These are phyloP conservation scores for Brachypodium distachyon DNA, from an alignment of 202 grass and related monocot species.

Conservation along the genomic window DNA sequence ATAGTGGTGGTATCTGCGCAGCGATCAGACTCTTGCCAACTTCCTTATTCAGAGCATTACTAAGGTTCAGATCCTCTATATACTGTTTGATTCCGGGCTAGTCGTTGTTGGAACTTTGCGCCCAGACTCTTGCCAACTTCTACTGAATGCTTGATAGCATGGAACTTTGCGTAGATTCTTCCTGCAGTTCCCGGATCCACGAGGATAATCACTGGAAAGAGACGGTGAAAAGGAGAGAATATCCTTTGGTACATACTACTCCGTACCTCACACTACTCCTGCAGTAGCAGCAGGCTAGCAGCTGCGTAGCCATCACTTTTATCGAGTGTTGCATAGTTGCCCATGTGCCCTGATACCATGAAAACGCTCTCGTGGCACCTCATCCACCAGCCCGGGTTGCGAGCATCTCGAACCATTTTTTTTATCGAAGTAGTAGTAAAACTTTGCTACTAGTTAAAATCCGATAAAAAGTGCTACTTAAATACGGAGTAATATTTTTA, in stretches of 20 bases:
- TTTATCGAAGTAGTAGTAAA: no score
- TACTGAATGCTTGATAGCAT: neutral
- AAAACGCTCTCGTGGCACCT: neutral
- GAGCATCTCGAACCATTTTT: no score
- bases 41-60: neutral
- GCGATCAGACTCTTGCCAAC: neutral
- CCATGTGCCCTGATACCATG: conserved; percentile 14
- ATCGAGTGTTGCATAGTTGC: neutral
- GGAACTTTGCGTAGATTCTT: neutral
- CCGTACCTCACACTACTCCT: neutral
- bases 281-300: neutral
- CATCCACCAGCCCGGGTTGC: no score
- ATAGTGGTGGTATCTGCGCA: neutral
- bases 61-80: no score
- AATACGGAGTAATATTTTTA: neutral
- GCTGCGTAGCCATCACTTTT: neutral
- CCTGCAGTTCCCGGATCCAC: neutral
- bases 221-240: conserved; percentile 14
- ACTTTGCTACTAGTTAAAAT: no score
- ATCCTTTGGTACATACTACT: conserved; percentile 31
- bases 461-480: neutral
- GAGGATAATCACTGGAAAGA: neutral
- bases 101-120: no score
- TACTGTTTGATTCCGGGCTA: neutral
- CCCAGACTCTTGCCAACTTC: no score